Evolutionary conservation across 805 yeast species (phyloP).

Genomic region (Cyberlindnera maritima): DNA sequence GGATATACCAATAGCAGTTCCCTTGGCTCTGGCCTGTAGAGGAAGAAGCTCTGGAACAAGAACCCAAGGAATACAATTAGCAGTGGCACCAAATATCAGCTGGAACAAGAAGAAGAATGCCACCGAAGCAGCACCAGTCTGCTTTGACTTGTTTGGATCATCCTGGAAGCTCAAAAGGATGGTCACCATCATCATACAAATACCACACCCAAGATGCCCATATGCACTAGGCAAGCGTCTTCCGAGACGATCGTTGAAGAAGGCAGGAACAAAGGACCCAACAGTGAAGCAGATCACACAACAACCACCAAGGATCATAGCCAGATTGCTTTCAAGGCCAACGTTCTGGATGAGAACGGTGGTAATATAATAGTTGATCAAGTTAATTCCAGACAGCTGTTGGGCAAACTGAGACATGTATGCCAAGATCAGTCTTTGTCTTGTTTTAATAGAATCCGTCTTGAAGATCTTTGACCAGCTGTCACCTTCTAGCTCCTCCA

Average conservation of each 20-base stretch:
- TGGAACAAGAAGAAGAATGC: constrained; percentile 27
- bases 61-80: constrained; percentile 12
- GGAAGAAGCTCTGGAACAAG: constrained; percentile 30
- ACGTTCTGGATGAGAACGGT: constrained; percentile 40
- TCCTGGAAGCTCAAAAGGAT: constrained; percentile 12
- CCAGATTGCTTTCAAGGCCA: constrained; percentile 32
- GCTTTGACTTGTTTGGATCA: neutral
- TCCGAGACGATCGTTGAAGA: constrained; percentile 43
- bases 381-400: constrained; percentile 43
- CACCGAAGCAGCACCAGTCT: constrained; percentile 24
- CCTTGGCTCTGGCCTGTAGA: constrained; percentile 62
- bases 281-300: constrained; percentile 39
- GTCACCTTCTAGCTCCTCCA: constrained; percentile 13
- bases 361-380: constrained; percentile 49
- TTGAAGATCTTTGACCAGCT: constrained; percentile 35
- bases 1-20: constrained; percentile 49
- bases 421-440: constrained; percentile 15
- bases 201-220: constrained; percentile 15
- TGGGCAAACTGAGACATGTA: constrained; percentile 28
- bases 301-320: constrained; percentile 38
- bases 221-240: constrained; percentile 33
- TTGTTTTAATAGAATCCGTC: constrained; percentile 4
- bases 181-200: constrained; percentile 20
- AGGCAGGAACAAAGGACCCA: constrained; percentile 43
- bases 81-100: constrained; percentile 6